A percentile compares a stretch with the other conserved stretches of the same genome.
phyloP scores from a whole-genome alignment of 106 monocot genomes.

The Chionographis japonica region DNA sequence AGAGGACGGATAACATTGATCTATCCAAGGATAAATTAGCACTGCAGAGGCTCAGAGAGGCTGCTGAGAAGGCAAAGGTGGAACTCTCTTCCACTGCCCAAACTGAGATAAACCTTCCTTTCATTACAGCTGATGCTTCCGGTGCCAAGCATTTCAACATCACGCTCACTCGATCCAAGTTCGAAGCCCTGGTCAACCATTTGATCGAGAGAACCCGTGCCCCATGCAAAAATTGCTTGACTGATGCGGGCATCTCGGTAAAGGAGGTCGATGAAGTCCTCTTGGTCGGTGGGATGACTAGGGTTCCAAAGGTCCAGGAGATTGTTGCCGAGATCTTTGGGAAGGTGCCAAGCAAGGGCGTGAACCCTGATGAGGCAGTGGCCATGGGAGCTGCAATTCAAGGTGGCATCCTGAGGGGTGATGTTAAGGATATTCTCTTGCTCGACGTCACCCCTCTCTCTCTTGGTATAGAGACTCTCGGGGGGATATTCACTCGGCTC shows the following conservation, averaged over 20 bases:
- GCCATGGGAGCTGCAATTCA: constrained; percentile 51
- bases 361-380: constrained; percentile 53
- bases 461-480: constrained; percentile 59
- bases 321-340: constrained; percentile 36
- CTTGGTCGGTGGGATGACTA: constrained; percentile 52
- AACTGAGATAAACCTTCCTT: constrained; percentile 50
- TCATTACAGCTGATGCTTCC: constrained; percentile 48
- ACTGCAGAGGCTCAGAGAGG: constrained; percentile 43
- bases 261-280: constrained; percentile 46
- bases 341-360: constrained; percentile 47
- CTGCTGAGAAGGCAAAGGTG: constrained; percentile 52
- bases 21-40: constrained; percentile 37
- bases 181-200: constrained; percentile 33
- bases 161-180: constrained; percentile 42
- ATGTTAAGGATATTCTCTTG: constrained; percentile 49
- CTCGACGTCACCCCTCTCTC: constrained; percentile 73
- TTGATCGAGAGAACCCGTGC: constrained; percentile 42
- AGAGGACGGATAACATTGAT: constrained; percentile 36
- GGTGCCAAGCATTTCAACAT: constrained; percentile 53
- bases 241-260: constrained; percentile 40
- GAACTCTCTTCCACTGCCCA: constrained; percentile 46
- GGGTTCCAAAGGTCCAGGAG: constrained; percentile 46
- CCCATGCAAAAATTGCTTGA: constrained; percentile 43
- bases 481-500: constrained; percentile 52
- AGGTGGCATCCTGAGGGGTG: constrained; percentile 50